Evolutionary conservation across 169 alveolate species (phyloP).

Genomic region (Condylostoma magnum): DNA sequence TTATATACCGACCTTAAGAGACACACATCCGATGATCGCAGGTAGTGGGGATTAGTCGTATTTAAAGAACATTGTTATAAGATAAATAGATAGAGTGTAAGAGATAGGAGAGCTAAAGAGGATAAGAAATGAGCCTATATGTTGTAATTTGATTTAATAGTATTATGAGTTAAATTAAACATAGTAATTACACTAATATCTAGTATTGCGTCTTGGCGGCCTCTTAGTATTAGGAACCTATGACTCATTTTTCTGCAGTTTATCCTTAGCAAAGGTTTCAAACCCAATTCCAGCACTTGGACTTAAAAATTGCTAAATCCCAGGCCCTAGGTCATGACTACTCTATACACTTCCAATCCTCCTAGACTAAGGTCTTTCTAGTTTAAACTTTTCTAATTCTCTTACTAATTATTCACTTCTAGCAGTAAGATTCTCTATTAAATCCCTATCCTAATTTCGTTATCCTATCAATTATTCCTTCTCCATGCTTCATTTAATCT

Average conservation of each 20-base stretch:
- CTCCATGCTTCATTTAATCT: constrained; percentile 84
- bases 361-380: constrained; percentile 27
- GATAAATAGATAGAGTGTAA: neutral
- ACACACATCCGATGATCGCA: neutral
- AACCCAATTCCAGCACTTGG: constrained; percentile 1
- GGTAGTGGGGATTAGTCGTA: neutral
- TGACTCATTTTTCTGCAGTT: neutral
- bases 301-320: no score
- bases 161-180: no score
- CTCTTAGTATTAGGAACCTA: no score
- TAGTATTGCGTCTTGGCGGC: no score
- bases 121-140: no score
- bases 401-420: constrained; percentile 65
- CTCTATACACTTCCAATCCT: neutral
- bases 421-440: constrained; percentile 53
- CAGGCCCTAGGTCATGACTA: no score
- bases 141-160: no score
- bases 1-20: constrained; percentile 10
- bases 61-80: neutral
- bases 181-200: no score
- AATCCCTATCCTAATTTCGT: constrained; percentile 60
- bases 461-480: constrained; percentile 57
- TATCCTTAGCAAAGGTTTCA: constrained; percentile 30
- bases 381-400: constrained; percentile 77
- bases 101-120: no score